Base-by-base conservation (phyloP, 768 basidiomycete species). In the Boletus pseudopeckii region DNA sequence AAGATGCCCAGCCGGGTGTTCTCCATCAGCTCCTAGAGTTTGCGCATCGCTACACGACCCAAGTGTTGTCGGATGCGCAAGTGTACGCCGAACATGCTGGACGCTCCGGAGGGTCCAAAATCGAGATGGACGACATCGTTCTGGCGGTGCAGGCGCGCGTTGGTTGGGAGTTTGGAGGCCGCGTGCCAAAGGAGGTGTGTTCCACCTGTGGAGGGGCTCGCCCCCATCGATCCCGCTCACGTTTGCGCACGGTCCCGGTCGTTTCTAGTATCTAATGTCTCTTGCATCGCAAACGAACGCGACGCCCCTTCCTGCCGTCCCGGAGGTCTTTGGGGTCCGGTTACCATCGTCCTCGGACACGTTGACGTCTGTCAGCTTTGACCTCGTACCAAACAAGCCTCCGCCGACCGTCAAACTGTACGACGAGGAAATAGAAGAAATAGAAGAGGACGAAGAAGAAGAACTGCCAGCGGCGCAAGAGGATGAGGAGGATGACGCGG, bases 111-210 rank as follows among this genome's bases (percentile, higher is more conserved):
- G 32, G 17, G 18, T 48, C 67, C 46, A 91, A 88, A 73, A 77
- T 93, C 50, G 90, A 92, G 58, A 81, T 86, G 77, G 90, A 93
- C 57, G 91, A 93, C 70, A 75, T 90, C 44, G 79, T 82, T 4
- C 76, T 93, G 38, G 89, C 90, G 2, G 85, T 92, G 5, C 91
- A 93, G 69, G 90, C 90, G 7, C 84, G 91, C 52, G 92, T 93
- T 5, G 92, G 91, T 40, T 93, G 92, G 92, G 92, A 93, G 70
- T 88, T 92, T 67, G 91, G 90, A 22, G 91, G 92, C 7, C 79
- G 90, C 37, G 83, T 93, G 28, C 91, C 91, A 4, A 92, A 92
- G 72, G 91, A 93, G 82, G 91, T 92, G 52, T 28, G 75, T 70
- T 43, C 26, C 26, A 7, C 18, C 22, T n/a, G 4, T 41, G 8